Evolutionary conservation across 148 eudicot genomes (phyloP), one percentile per base, ranked within the genome.

Genomic region (Pharnaceum exiguum): DNA sequence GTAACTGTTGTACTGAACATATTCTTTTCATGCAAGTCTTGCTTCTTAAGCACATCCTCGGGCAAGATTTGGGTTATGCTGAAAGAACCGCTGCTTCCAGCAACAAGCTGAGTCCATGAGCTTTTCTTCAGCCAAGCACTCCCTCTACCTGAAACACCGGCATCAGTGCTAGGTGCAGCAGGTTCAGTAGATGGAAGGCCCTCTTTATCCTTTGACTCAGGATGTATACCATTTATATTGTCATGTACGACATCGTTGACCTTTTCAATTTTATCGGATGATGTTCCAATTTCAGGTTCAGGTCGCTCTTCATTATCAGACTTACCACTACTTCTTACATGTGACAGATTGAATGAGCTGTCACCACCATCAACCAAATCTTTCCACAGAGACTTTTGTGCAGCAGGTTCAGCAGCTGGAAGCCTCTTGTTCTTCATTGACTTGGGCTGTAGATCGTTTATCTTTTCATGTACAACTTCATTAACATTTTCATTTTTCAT

Each of bases 41-140:
- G 82, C 42, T 76, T 75, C 58, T 72, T 65, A 24, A 74, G 55
- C 51, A 61, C 53, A 22, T 46, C 51, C 37, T 28, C 60, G 0
- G 96, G 78, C 56, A 93, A 52, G 65, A 93, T 70, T 46, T 89
- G 91, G 23, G 91, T 72, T 37, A 88, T 68, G 76, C 86, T 85
- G 52, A 93, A 93, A n/a, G 98, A 71, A 57, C 80, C 73, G 33
- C 59, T 58, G 55, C 53, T 68, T 53, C 71, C 63, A 55, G 71
- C 67, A 4, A 88, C 78, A 18, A 88, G 80, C 59, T 83, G 82
- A 44, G 77, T 76, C 96, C 96, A 93, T 1, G 99, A 75, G 23
- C 81, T 79, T 65, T 81, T 83, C 50, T 80, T 82, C 52, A 71
- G 47, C 96, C 94, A 88, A 1, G 84, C 38, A 57, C 75, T 67